Base-by-base conservation (phyloP, 768 basidiomycete genomes). In the Tricholoma terreum region DNA sequence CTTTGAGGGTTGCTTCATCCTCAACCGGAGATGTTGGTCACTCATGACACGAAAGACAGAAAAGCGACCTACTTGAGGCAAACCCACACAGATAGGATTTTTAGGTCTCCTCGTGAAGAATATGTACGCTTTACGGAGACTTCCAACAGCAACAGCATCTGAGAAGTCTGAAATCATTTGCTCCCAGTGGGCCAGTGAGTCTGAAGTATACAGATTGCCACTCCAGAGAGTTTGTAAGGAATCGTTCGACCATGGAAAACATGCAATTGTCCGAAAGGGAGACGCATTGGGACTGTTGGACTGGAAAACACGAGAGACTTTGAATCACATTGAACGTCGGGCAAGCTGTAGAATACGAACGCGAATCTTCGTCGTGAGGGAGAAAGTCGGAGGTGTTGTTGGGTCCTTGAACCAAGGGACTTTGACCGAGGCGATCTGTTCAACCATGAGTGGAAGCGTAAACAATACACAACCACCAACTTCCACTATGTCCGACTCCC, bases 131-230 rank as follows among this genome's bases (percentile, higher is more conserved):
- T 63, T 61, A 19, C 62, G 64, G 40, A 60, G 64, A 27, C 79
- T 72, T 45, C 78, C 80, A 7, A 84, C 77, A 48, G 79, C 79
- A 54, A 85, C 71, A 30, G 81, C 73, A 51, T 84, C 82, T 48
- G 74, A 70, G 72, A 79, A 87, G 40, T 76, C 66, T 5, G 73
- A 63, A 15, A 83, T 66, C 71, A 84, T 75, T 15, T 42, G 43
- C 21, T 64, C 69, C 86, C 87, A 89, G 30, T 61, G 55, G 2
- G 65, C 59, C 6, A 63, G 58, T 9, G 71, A 49, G n/a, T 78
- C 71, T 4, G 71, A 62, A 4, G 65, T 59, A 50, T 71, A 54
- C 1, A 70, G 60, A 24, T 50, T 61, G 9, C 76, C 77, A 19
- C 68, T 55, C 75, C 69, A 84, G 43, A 72, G 77, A 65, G 54